Conservation (phyloP, 768 basidiomycete species). For the Leccinellum rugosiceps region DNA sequence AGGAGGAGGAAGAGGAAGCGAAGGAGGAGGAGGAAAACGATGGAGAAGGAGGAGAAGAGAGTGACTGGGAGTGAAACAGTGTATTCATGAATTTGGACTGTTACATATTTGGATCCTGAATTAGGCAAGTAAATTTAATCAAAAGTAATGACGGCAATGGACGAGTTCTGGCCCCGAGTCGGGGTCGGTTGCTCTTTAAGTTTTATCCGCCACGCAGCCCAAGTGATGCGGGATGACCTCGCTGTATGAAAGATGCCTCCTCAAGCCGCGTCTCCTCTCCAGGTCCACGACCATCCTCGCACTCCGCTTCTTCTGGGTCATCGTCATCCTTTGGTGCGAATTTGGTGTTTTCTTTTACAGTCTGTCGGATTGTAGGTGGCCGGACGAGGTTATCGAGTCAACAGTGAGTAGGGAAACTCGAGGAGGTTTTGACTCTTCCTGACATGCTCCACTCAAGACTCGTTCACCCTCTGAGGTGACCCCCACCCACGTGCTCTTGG, state of each 20-base stretch:
- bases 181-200: not conserved
- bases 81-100: too few relatives aligned
- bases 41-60: slow-evolving; percentile 28
- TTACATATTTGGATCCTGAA: slow-evolving; percentile 2
- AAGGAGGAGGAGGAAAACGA: slow-evolving; percentile 21
- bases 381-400: slow-evolving; percentile 33
- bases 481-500: slow-evolving; percentile 58
- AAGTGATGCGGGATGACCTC: slow-evolving; percentile 29
- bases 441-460: slow-evolving; percentile 10
- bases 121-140: slow-evolving; percentile 1
- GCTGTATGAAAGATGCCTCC: slow-evolving; percentile 27
- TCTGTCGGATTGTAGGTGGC: slow-evolving; percentile 61
- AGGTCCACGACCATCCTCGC: slow-evolving; percentile 37
- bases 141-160: slow-evolving; percentile 9
- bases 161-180: not conserved
- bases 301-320: slow-evolving; percentile 52
- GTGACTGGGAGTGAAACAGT: slow-evolving; percentile 59
- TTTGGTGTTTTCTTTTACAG: slow-evolving; percentile 56
- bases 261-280: slow-evolving; percentile 22
- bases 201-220: not conserved
- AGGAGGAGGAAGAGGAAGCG: too few relatives aligned
- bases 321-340: slow-evolving; percentile 65
- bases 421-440: not conserved
- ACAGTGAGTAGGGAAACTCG: slow-evolving; percentile 24
- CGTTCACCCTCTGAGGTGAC: slow-evolving; percentile 10